A percentile compares a stretch with the other conserved stretches of the same genome.
Conservation (phyloP, 2,329 filamentous ascomycete genomes). For the Nigrospora osmanthi region DNA sequence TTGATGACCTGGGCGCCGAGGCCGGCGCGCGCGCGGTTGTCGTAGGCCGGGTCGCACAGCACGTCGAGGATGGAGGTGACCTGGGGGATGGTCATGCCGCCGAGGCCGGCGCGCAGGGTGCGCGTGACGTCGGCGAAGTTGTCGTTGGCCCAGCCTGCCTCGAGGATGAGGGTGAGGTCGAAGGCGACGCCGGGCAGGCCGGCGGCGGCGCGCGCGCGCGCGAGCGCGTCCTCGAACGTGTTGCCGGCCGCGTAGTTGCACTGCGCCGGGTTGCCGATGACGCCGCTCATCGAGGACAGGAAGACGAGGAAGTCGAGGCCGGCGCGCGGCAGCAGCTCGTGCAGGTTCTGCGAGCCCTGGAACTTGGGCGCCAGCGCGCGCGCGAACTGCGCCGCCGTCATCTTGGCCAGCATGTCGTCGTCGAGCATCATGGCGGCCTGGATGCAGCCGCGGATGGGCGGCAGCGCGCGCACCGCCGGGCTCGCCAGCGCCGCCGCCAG, state of each 20-base stretch:
- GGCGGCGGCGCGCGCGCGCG: slow-evolving; percentile 25
- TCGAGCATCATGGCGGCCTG: slow-evolving; percentile 20
- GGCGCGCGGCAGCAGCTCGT: slow-evolving; percentile 30
- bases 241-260: slow-evolving; percentile 45
- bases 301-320: slow-evolving; percentile 41
- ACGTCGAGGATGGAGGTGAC: neutral
- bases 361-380: slow-evolving; percentile 42
- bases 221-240: slow-evolving; percentile 35
- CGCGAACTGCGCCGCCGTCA: slow-evolving; percentile 39
- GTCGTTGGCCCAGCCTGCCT: slow-evolving; percentile 1
- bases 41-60: neutral
- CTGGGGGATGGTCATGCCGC: neutral
- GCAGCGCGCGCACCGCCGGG: slow-evolving; percentile 10
- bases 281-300: slow-evolving; percentile 40
- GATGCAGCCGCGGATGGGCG: slow-evolving; percentile 20
- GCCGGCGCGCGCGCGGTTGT: neutral
- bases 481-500: neutral
- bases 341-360: slow-evolving; percentile 44
- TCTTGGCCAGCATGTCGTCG: slow-evolving; percentile 44
- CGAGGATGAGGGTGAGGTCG: slow-evolving; percentile 29
- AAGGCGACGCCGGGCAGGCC: slow-evolving; percentile 38
- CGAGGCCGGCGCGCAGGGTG: neutral
- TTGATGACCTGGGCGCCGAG: neutral
- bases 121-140: slow-evolving; percentile 1
- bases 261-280: slow-evolving; percentile 43